These are phyloP conservation scores for Termitomyces sp. DNA, from an alignment of 768 basidiomycete species.

Conservation along the genomic window DNA sequence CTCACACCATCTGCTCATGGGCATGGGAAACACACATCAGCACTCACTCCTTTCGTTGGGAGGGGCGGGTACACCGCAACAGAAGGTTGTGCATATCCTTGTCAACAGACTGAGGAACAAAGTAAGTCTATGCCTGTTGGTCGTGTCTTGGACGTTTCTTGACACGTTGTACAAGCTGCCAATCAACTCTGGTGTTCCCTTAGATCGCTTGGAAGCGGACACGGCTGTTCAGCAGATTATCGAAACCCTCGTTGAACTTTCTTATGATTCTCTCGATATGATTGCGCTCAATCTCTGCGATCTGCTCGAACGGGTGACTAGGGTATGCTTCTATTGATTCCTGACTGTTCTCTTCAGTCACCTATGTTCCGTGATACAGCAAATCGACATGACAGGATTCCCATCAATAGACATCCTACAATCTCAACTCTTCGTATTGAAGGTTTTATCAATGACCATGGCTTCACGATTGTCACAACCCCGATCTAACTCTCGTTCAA, in stretches of 20 bases:
- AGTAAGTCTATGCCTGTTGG: slow-evolving; percentile 33
- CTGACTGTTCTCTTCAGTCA: background rate
- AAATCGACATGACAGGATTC: slow-evolving; percentile 45
- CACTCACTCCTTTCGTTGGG: slow-evolving; percentile 28
- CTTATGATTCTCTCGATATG: slow-evolving; percentile 70
- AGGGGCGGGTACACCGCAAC: slow-evolving; percentile 55
- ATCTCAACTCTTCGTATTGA: slow-evolving; percentile 81
- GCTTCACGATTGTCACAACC: slow-evolving; percentile 65
- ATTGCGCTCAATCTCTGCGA: slow-evolving; percentile 77
- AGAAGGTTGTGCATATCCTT: slow-evolving; percentile 75
- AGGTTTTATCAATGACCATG: slow-evolving; percentile 74
- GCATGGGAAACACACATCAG: slow-evolving; percentile 17
- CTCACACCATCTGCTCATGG: slow-evolving; percentile 39
- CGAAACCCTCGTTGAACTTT: slow-evolving; percentile 74
- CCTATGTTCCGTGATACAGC: slow-evolving; percentile 26
- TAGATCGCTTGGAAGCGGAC: slow-evolving; percentile 74
- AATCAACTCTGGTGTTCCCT: slow-evolving; percentile 69
- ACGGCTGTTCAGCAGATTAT: slow-evolving; percentile 70
- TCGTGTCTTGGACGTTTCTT: slow-evolving; percentile 4
- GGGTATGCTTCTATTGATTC: slow-evolving; percentile 36
- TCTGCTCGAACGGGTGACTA: slow-evolving; percentile 70
- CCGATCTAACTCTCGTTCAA: slow-evolving; percentile 36
- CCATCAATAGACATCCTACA: slow-evolving; percentile 70
- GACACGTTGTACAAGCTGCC: slow-evolving; percentile 54
- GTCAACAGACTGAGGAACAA: slow-evolving; percentile 80